phyloP scores from a whole-genome alignment of 331 rosid species.

The Pyrus hybrid region DNA sequence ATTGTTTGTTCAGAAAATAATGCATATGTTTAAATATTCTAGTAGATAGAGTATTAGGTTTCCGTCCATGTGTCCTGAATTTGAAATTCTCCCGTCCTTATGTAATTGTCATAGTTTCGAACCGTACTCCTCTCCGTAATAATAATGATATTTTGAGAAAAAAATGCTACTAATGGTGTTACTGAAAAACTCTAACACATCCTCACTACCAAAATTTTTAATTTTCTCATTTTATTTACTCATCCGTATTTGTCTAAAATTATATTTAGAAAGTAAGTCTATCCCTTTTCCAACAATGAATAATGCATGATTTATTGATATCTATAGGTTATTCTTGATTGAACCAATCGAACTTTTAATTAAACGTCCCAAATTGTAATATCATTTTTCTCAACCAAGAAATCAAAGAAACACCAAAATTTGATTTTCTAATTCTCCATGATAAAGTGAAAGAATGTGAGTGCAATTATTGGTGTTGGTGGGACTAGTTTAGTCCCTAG shows the following conservation, averaged over 20 bases:
- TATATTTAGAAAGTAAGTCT: not conserved
- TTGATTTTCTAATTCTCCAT: not conserved
- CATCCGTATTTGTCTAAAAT: not conserved
- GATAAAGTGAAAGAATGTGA: not conserved
- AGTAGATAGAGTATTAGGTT: too few relatives aligned
- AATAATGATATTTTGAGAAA: too few relatives aligned
- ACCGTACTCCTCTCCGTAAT: too few relatives aligned
- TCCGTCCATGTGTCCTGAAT: too few relatives aligned
- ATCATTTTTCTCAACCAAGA: not conserved
- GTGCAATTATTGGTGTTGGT: not conserved
- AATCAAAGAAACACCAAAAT: not conserved
- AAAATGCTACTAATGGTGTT: not conserved
- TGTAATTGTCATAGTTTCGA: too few relatives aligned
- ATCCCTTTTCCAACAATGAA: not conserved
- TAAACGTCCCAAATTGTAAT: not conserved
- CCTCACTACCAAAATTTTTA: not conserved
- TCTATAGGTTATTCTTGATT: not conserved
- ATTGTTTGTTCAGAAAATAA: too few relatives aligned
- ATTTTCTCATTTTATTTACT: not conserved
- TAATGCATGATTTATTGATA: not conserved
- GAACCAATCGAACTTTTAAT: not conserved
- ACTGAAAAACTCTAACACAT: not conserved
- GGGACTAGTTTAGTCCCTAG: not conserved
- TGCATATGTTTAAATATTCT: too few relatives aligned
- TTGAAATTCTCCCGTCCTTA: too few relatives aligned